Conservation (phyloP, 495 filamentous ascomycete species). For the Penicillium maclennaniae region DNA sequence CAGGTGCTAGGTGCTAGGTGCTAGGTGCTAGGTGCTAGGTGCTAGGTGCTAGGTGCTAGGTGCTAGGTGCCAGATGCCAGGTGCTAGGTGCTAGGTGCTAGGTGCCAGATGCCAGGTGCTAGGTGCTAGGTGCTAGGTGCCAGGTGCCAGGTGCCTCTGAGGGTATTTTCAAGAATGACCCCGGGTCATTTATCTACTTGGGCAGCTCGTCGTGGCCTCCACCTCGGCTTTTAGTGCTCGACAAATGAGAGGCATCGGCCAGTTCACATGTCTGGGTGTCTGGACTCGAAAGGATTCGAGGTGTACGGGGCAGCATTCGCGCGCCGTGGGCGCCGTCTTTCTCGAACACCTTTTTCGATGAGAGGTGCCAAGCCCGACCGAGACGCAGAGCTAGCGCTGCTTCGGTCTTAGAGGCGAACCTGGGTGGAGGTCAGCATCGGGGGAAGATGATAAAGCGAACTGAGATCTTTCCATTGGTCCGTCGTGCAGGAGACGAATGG, state of each 20-base stretch:
- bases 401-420: conserved; percentile 13
- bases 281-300: background rate
- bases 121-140: too few species aligned
- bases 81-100: too few species aligned
- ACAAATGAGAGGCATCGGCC: background rate
- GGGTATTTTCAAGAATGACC: background rate
- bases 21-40: too few species aligned
- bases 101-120: too few species aligned
- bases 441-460: conserved; percentile 4
- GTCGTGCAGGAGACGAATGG: background rate
- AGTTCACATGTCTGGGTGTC: background rate
- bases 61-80: too few species aligned
- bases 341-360: background rate
- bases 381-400: conserved; percentile 7
- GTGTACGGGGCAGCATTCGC: too few species aligned
- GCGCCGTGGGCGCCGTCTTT: background rate
- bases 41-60: too few species aligned
- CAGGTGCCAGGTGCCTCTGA: background rate
- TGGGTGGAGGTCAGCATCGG: conserved; percentile 26
- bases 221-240: background rate
- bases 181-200: background rate
- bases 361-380: conserved; percentile 15
- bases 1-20: too few species aligned
- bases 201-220: background rate
- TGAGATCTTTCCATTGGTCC: conserved; percentile 1